Percentiles rank a stretch among this genome's conserved stretches.
phyloP scores from a whole-genome alignment of 2,329 filamentous ascomycete species.

The Bipolaris bicolor region DNA sequence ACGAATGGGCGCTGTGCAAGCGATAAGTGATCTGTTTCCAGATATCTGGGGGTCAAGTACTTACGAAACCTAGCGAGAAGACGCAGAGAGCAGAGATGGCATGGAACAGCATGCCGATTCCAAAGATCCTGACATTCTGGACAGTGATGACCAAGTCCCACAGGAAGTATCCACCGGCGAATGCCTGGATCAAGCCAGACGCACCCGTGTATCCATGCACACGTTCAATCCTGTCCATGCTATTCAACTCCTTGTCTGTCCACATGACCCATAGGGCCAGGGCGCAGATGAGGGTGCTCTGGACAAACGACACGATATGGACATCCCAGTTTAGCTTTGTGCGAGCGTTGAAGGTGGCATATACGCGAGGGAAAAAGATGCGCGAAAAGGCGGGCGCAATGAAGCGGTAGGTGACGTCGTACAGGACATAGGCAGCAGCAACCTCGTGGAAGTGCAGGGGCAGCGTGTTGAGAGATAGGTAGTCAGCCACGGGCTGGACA shows the following conservation, averaged over 20 bases:
- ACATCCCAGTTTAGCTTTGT: constrained; percentile 84
- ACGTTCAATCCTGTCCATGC: constrained; percentile 70
- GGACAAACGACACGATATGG: constrained; percentile 82
- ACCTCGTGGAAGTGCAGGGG: constrained; percentile 81
- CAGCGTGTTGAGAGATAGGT: constrained; percentile 67
- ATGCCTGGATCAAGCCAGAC: constrained; percentile 73
- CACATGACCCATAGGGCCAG: constrained; percentile 76
- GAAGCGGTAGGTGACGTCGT: constrained; percentile 70
- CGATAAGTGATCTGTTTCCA: neutral
- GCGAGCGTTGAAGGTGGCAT: constrained; percentile 65
- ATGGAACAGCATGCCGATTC: constrained; percentile 77
- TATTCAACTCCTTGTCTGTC: constrained; percentile 68
- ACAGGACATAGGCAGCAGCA: constrained; percentile 68
- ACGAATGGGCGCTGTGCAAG: constrained; percentile 73
- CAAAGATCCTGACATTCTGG: constrained; percentile 73
- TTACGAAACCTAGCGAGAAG: constrained; percentile 79
- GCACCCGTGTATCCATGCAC: constrained; percentile 80
- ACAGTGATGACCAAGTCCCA: constrained; percentile 79
- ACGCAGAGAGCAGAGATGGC: constrained; percentile 75
- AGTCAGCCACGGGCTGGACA: constrained; percentile 69
- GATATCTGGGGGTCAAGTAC: constrained; percentile 37
- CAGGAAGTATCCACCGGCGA: constrained; percentile 81
- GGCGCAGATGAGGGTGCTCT: constrained; percentile 73
- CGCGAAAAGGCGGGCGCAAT: constrained; percentile 72
- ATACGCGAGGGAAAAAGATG: constrained; percentile 67